phyloP scores from a whole-genome alignment of 1,284 basidiomycete species.

The Cutaneotrichosporon arboriforme region DNA sequence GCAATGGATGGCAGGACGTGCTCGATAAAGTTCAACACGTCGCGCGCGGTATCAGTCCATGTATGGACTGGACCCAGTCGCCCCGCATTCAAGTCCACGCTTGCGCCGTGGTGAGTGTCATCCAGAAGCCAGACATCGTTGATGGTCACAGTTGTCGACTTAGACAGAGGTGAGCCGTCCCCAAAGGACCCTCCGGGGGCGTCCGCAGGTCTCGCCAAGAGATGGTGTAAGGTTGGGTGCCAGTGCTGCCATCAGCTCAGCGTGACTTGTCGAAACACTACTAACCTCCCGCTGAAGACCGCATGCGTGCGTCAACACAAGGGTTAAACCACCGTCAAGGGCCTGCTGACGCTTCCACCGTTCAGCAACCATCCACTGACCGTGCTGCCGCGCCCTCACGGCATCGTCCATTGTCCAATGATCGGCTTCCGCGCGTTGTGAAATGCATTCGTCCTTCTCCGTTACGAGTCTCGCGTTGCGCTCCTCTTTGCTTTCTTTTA shows the following conservation, averaged over 20 bases:
- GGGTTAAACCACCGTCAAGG: slow-evolving; percentile 53
- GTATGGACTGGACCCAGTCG: slow-evolving; percentile 47
- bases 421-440: neutral
- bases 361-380: slow-evolving; percentile 38
- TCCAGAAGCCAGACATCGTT: slow-evolving; percentile 78
- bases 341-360: slow-evolving; percentile 18
- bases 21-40: slow-evolving; percentile 46
- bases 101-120: slow-evolving; percentile 69
- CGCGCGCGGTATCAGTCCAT: slow-evolving; percentile 48
- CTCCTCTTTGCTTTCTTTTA: slow-evolving; percentile 27
- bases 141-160: slow-evolving; percentile 37
- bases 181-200: neutral
- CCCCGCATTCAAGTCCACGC: slow-evolving; percentile 60
- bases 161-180: neutral
- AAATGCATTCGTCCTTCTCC: slow-evolving; percentile 9
- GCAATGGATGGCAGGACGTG: slow-evolving; percentile 43
- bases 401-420: slow-evolving; percentile 10
- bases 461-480: slow-evolving; percentile 25
- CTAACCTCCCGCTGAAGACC: slow-evolving; percentile 75
- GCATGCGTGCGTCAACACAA: slow-evolving; percentile 71
- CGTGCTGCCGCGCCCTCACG: slow-evolving; percentile 36
- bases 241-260: slow-evolving; percentile 49
- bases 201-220: slow-evolving; percentile 35
- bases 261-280: slow-evolving; percentile 50
- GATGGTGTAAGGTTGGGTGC: slow-evolving; percentile 57